These are phyloP conservation scores for Rhynchosporium graminicola DNA, from an alignment of 2,329 filamentous ascomycete genomes.

Conservation along the genomic window DNA sequence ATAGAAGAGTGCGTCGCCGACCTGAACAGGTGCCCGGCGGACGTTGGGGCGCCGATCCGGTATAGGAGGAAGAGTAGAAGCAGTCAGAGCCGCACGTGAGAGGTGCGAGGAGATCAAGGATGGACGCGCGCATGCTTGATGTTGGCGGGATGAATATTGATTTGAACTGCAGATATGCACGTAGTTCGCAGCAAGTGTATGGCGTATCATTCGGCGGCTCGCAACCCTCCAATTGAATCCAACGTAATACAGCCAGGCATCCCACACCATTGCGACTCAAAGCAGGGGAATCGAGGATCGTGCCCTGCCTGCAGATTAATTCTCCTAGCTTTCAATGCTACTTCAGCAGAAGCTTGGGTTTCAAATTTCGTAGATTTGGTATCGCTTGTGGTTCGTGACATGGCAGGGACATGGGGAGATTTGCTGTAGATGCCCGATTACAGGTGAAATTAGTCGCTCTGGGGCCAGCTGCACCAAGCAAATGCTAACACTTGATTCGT, in stretches of 20 bases:
- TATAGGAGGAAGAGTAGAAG: not conserved
- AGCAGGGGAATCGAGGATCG: conserved; percentile 8
- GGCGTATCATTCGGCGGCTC: not conserved
- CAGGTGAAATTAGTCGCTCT: not conserved
- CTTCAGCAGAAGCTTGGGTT: conserved; percentile 1
- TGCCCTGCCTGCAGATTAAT: conserved; percentile 5
- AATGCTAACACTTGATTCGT: not conserved
- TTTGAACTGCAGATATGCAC: conserved; percentile 3
- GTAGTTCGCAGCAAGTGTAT: conserved; percentile 10
- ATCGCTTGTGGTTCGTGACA: not conserved
- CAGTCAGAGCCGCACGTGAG: conserved; percentile 3
- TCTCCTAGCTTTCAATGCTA: conserved; percentile 10
- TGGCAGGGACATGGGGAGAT: conserved; percentile 1
- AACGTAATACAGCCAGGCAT: not conserved
- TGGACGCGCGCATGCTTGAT: not conserved
- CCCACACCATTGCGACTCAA: conserved; percentile 8
- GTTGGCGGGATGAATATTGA: conserved; percentile 4
- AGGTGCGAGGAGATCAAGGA: not conserved
- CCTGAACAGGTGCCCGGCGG: conserved; percentile 6
- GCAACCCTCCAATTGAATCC: not conserved
- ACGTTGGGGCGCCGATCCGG: conserved; percentile 4
- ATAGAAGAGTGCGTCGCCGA: conserved; percentile 3
- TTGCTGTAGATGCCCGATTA: not conserved
- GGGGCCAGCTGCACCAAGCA: not conserved
- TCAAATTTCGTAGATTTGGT: conserved; percentile 5